Evolutionary conservation across 78 protist genomes (phyloP).

Genomic region (Dictyostelium capitatum): DNA sequence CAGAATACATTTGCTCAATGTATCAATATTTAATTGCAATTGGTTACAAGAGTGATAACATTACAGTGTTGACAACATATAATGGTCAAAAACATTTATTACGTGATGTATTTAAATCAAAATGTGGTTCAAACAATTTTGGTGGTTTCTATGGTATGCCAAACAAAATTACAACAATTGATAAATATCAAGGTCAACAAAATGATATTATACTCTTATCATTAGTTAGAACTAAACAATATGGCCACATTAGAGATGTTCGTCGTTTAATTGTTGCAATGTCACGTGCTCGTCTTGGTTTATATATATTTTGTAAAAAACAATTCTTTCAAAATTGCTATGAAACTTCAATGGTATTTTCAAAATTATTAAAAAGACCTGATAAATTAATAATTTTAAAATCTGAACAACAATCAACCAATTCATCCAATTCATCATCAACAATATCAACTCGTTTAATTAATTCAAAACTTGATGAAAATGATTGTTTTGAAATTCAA

Average conservation of each 20-base stretch:
- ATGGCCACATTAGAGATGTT: constrained; percentile 96
- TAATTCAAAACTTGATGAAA: background rate
- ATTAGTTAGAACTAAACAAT: constrained; percentile 93
- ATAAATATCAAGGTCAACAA: constrained; percentile 97
- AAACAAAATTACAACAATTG: constrained; percentile 93
- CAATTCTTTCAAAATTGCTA: constrained; percentile 85
- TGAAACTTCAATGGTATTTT: constrained; percentile 85
- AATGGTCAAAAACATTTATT: constrained; percentile 96
- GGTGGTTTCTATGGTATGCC: constrained; percentile 85
- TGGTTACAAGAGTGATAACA: constrained; percentile 91
- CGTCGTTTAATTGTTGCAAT: constrained; percentile 94
- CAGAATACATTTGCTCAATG: constrained; percentile 93
- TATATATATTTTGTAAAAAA: constrained; percentile 92
- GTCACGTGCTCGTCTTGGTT: constrained; percentile 97
- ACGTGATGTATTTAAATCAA: constrained; percentile 34
- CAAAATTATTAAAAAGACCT: constrained; percentile 46
- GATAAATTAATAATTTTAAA: constrained; percentile 59
- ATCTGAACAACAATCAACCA: constrained; percentile 38
- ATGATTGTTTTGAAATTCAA: constrained; percentile 23
- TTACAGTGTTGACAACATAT: constrained; percentile 96
- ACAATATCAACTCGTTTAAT: background rate
- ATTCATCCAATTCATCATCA: background rate
- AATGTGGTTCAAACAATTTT: constrained; percentile 42
- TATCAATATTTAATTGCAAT: constrained; percentile 97
- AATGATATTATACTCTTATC: constrained; percentile 95